Conservation (phyloP, 306 rosid species). For the Cicer bijugum region DNA sequence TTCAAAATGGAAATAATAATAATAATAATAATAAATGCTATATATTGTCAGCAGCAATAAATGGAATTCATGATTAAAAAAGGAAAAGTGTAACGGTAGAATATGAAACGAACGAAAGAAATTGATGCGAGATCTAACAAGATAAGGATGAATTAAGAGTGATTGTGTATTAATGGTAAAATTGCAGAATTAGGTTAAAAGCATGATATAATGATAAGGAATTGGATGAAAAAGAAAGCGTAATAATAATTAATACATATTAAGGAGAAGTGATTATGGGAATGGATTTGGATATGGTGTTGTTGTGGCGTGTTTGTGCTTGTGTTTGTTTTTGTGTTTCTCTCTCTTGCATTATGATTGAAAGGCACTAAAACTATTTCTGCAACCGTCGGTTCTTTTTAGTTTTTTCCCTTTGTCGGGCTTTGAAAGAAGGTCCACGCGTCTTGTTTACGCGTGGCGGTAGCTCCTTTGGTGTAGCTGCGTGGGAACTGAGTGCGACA, state of each 20-base stretch:
- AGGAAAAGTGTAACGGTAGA: neutral
- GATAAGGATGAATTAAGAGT: conserved; percentile 19
- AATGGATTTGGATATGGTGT: conserved; percentile 32
- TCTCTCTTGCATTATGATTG: conserved; percentile 41
- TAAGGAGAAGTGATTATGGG: conserved; percentile 7
- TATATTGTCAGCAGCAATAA: conserved; percentile 37
- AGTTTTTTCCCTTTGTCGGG: neutral
- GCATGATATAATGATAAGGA: neutral
- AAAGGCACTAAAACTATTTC: too few relatives aligned
- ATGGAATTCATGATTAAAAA: conserved; percentile 38
- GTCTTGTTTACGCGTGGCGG: conserved; percentile 47
- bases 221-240: conserved; percentile 31
- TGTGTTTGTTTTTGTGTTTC: neutral
- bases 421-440: conserved; percentile 39
- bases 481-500: neutral
- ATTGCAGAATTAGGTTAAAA: conserved; percentile 49
- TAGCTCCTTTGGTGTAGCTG: neutral
- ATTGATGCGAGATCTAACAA: conserved; percentile 46
- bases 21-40: neutral
- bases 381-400: conserved; percentile 36
- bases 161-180: conserved; percentile 5
- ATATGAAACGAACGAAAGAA: neutral
- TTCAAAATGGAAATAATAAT: conserved; percentile 16
- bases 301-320: neutral
- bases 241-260: too few relatives aligned